phyloP scores from a whole-genome alignment of 768 basidiomycete species.

The Russula virescens region DNA sequence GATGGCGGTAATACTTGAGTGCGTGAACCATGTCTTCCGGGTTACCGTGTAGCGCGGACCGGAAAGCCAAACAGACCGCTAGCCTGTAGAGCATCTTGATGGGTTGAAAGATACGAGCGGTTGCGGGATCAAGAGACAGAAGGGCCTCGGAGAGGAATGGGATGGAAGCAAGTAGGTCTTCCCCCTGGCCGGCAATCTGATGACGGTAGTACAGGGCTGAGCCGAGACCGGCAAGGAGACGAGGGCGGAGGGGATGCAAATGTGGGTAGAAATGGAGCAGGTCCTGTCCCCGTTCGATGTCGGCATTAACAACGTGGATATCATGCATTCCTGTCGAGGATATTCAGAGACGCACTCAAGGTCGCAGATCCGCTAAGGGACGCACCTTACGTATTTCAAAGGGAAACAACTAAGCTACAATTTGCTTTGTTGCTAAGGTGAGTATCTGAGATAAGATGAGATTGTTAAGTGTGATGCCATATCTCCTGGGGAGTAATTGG shows the following conservation, averaged over 20 bases:
- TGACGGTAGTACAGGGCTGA: background rate
- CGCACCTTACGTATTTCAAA: too few species aligned
- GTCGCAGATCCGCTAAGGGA: too few species aligned
- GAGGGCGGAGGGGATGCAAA: background rate
- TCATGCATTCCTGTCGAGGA: background rate
- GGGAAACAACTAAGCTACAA: too few species aligned
- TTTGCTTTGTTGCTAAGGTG: too few species aligned
- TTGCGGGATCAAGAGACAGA: background rate
- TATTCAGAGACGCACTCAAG: background rate
- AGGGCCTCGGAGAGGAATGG: conserved; percentile 6
- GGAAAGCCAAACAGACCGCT: background rate
- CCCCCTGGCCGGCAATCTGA: background rate
- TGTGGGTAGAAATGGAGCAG: background rate
- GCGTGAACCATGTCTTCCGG: background rate
- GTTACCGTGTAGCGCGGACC: background rate
- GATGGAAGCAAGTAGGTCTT: conserved; percentile 1
- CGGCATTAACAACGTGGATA: background rate
- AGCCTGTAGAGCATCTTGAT: conserved; percentile 3
- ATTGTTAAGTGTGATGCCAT: too few species aligned
- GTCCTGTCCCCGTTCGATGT: background rate
- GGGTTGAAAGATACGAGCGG: background rate
- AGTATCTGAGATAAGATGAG: too few species aligned
- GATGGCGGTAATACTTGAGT: background rate
- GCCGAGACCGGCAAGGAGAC: background rate
- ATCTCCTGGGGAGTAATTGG: too few species aligned